Evolutionary conservation across 495 filamentous ascomycete genomes (phyloP), one percentile per base, ranked within the genome.

Genomic region (Xylaria cubensis): DNA sequence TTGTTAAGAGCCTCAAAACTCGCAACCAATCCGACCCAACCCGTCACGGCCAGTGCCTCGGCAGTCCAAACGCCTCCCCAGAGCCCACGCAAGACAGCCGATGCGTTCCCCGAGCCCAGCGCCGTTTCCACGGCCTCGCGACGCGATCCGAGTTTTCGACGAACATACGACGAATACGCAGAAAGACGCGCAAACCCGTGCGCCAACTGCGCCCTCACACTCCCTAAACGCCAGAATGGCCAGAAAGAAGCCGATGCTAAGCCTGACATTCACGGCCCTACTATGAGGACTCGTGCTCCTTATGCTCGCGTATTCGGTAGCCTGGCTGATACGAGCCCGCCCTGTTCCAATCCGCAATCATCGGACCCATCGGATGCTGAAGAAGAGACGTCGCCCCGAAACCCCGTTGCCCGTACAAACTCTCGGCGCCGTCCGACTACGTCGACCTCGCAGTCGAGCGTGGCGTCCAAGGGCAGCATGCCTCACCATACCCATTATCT

Each of bases 401-500:
- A 26, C 17, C 10, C 42, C 44, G 44, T 21, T 21, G 67, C 65
- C 21, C 70, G 70, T 32, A 44, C 72, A 17, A 69, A 42, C 32
- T 71, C 70, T 8, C 74, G 48, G 15, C 76, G 67, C 29, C 78
- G 78, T 19, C 76, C 75, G 26, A 74, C 74, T 24, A 78, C 76
- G 8, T 79, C 77, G 15, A 77, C 83, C 0, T 85, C 84, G 0
- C 82, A 80, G n/a, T 85, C 84, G 32, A 87, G 80, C 63, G 77
- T 77, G 42, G 84, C 83, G 50, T 85, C 84, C 26, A 76, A 75
- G 68, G 81, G 77, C 29, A 81, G 74, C 70, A 78, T 83, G 34
- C 91, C 93, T 77, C 87, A 88, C 21, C 95, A 98, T 76, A 90
- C 89, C 1, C 95, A 97, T 76, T 92, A 91, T 51, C 82, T 97